These are phyloP conservation scores for Rubroboletus pulcherrimus DNA, from an alignment of 768 basidiomycete species.

Conservation along the genomic window DNA sequence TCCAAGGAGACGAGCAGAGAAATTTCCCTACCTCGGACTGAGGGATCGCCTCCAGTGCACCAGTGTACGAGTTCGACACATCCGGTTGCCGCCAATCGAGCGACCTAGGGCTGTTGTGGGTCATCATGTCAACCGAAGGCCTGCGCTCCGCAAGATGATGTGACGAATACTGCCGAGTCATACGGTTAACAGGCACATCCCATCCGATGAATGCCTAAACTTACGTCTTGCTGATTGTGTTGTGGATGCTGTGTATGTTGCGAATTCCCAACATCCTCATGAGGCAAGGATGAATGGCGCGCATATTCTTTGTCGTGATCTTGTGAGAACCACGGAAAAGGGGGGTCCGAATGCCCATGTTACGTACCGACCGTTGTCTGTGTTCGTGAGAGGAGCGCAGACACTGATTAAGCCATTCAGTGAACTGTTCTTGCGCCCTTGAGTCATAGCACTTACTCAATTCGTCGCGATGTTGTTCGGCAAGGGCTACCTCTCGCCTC, in stretches of 20 bases:
- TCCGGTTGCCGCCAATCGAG: slow-evolving; percentile 34
- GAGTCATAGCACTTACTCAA: slow-evolving; percentile 33
- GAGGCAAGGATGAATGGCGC: slow-evolving; percentile 30
- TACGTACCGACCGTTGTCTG: slow-evolving; percentile 34
- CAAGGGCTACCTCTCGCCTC: slow-evolving; percentile 55
- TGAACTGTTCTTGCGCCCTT: slow-evolving; percentile 14
- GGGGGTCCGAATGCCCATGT: slow-evolving; percentile 9
- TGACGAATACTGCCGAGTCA: slow-evolving; percentile 28
- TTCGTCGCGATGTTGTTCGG: slow-evolving; percentile 70
- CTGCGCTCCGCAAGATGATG: slow-evolving; percentile 33
- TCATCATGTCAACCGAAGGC: slow-evolving; percentile 31
- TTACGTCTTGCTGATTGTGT: slow-evolving; percentile 33
- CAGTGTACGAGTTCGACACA: slow-evolving; percentile 28
- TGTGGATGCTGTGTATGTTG: slow-evolving; percentile 29
- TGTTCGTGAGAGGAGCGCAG: slow-evolving; percentile 34
- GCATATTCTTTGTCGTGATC: slow-evolving; percentile 29
- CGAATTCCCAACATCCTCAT: slow-evolving; percentile 30
- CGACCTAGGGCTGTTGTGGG: slow-evolving; percentile 33
- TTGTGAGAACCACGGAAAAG: slow-evolving; percentile 18
- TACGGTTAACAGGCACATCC: slow-evolving; percentile 18
- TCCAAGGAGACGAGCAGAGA: slow-evolving; percentile 12
- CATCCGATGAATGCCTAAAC: slow-evolving; percentile 17
- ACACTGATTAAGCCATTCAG: slow-evolving; percentile 27
- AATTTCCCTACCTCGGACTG: slow-evolving; percentile 32
- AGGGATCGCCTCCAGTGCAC: slow-evolving; percentile 29